Evolutionary conservation across 106 monocot species (phyloP), one percentile per base, ranked within the genome.

Genomic region (Dendrobium officinale): DNA sequence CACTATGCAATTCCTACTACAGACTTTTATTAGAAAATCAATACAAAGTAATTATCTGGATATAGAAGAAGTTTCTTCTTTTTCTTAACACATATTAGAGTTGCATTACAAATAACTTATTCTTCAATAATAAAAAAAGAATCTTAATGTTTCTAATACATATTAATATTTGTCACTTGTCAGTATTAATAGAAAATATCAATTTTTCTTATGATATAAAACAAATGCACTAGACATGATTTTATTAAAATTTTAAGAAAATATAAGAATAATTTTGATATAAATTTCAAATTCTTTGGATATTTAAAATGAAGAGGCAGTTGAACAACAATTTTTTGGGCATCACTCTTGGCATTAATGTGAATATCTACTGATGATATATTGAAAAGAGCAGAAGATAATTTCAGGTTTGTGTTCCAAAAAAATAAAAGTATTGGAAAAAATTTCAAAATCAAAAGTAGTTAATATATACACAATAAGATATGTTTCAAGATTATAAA

Each of bases 261-360:
- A 59, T 59, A 59, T 20, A n/a, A 4, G n/a, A 59, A 59, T 59
- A 20, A 59, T 59, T 59, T 26, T 59, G 20, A 59, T 13, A 77
- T 51, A 13, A 77, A 77, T 27, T 16, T 5, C 17, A 29, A 83
- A 84, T 90, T 90, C 77, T 94, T 94, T 29, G 94, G 94, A 80
- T 97, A 97, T 89, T 94, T 88, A 85, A 85, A 90, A 90, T 97
- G 96, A 67, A 97, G 77, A 55, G 96, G 96, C 82, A 94, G 72
- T 74, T 89, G 87, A 72, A 85, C 55, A 43, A 84, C 79, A 86
- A 84, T 76, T 73, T 73, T 42, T 2, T 41, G 17, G 18, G 11
- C 7, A 42, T 42, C 73, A 73, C 73, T 73, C 73, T 27, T 17
- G 18, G 43, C 20, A 24, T 87, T 80, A 73, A 37, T 61, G 77